A percentile compares a stretch with the other conserved stretches of the same genome.
Conservation (phyloP, 1,284 basidiomycete genomes). For the Tetrapyrgos nigripes region DNA sequence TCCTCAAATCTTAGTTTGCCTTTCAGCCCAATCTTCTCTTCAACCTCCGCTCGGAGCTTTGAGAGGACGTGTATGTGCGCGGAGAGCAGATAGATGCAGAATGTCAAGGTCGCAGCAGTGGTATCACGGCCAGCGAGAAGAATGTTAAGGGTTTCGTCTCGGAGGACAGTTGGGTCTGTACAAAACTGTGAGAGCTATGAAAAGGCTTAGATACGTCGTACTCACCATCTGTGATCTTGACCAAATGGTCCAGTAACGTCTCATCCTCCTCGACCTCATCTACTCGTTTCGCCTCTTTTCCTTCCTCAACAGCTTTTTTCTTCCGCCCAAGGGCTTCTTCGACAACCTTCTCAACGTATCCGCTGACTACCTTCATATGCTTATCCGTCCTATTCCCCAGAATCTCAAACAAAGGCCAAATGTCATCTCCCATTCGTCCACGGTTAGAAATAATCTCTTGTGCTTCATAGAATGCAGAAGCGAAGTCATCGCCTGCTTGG, state of each 20-base stretch:
- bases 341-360: constrained; percentile 45
- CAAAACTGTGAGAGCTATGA: not conserved
- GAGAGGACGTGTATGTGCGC: constrained; percentile 49
- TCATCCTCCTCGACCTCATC: constrained; percentile 25
- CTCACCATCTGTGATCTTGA: constrained; percentile 36
- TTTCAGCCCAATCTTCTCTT: constrained; percentile 39
- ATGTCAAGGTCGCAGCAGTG: constrained; percentile 60
- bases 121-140: constrained; percentile 53
- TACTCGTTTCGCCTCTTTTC: constrained; percentile 17
- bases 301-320: constrained; percentile 15
- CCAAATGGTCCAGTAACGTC: constrained; percentile 38
- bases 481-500: constrained; percentile 35
- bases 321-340: constrained; percentile 33
- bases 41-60: constrained; percentile 54
- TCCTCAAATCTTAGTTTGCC: constrained; percentile 36
- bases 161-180: constrained; percentile 33
- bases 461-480: constrained; percentile 36
- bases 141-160: constrained; percentile 47
- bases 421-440: constrained; percentile 31
- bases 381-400: constrained; percentile 23
- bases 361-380: constrained; percentile 24
- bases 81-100: constrained; percentile 56
- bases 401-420: constrained; percentile 39
- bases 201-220: not conserved
- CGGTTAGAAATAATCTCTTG: constrained; percentile 33